Conservation (phyloP, 805 yeast species). For the Sporopachydermia lactativora region DNA sequence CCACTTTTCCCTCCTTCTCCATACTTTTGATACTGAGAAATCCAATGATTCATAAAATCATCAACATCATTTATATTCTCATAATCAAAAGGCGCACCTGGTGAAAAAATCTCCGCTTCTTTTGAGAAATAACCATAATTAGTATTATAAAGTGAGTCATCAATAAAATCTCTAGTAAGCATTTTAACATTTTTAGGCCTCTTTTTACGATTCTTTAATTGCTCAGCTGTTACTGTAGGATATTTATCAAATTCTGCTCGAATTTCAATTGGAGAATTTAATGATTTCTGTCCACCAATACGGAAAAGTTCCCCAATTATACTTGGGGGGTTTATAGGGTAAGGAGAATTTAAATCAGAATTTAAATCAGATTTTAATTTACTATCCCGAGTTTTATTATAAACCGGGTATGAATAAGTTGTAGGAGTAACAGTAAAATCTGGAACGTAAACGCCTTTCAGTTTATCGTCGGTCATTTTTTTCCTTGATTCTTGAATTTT, state of each 20-base stretch:
- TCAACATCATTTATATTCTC: slow-evolving; percentile 44
- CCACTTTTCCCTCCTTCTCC: slow-evolving; percentile 16
- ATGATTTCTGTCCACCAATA: slow-evolving; percentile 22
- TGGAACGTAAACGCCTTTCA: slow-evolving; percentile 2
- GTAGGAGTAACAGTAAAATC: slow-evolving; percentile 13
- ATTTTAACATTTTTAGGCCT: slow-evolving; percentile 54
- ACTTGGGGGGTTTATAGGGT: slow-evolving; percentile 16
- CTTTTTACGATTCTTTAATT: slow-evolving; percentile 21
- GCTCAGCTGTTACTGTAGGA: slow-evolving; percentile 27
- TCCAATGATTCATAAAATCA: slow-evolving; percentile 59
- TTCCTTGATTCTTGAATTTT: neutral
- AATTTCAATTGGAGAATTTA: slow-evolving; percentile 17
- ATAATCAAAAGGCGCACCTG: slow-evolving; percentile 50
- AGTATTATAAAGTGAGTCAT: slow-evolving; percentile 73
- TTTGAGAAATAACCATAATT: slow-evolving; percentile 70
- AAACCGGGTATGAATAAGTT: slow-evolving; percentile 11
- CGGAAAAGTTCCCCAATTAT: neutral
- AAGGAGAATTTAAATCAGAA: slow-evolving; percentile 7
- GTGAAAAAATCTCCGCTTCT: slow-evolving; percentile 66
- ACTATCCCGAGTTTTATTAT: slow-evolving; percentile 3
- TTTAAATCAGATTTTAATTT: slow-evolving; percentile 9
- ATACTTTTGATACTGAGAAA: slow-evolving; percentile 41
- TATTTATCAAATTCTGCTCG: slow-evolving; percentile 26
- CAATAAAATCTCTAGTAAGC: slow-evolving; percentile 71
- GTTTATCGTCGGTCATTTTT: neutral